These are phyloP conservation scores for Ophiostoma triangulosporum DNA, from an alignment of 2,329 filamentous ascomycete species.

Conservation along the genomic window DNA sequence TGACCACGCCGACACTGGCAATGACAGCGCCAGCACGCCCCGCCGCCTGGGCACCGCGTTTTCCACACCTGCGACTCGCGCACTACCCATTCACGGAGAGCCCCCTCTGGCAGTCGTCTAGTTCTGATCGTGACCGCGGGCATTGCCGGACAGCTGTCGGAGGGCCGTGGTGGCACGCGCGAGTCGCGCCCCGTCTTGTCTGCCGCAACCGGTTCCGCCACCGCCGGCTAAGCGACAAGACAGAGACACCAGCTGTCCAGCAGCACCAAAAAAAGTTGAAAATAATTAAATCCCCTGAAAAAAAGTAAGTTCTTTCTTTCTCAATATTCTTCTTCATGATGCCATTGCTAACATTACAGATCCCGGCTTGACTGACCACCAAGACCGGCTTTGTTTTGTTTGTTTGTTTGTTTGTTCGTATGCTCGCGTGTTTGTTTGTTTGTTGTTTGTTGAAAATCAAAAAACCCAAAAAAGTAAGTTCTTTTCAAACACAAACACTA, in stretches of 20 bases:
- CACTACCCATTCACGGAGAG: not conserved
- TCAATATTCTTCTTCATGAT: not conserved
- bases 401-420: not conserved
- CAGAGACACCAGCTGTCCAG: too few species aligned
- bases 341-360: not conserved
- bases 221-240: too few species aligned
- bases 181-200: not conserved
- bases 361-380: not conserved
- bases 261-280: too few species aligned
- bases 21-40: not conserved
- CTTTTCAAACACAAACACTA: too few species aligned
- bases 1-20: not conserved
- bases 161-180: not conserved
- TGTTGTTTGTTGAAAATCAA: too few species aligned
- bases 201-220: too few species aligned
- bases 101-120: not conserved
- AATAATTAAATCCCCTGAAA: not conserved
- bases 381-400: not conserved
- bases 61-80: not conserved
- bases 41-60: not conserved
- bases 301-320: not conserved
- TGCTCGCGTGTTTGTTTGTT: not conserved
- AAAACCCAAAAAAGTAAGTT: too few species aligned
- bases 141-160: too few species aligned
- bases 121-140: not conserved